Evolutionary conservation across 306 rosid genomes (phyloP).

Genomic region (Cicer cuneatum): DNA sequence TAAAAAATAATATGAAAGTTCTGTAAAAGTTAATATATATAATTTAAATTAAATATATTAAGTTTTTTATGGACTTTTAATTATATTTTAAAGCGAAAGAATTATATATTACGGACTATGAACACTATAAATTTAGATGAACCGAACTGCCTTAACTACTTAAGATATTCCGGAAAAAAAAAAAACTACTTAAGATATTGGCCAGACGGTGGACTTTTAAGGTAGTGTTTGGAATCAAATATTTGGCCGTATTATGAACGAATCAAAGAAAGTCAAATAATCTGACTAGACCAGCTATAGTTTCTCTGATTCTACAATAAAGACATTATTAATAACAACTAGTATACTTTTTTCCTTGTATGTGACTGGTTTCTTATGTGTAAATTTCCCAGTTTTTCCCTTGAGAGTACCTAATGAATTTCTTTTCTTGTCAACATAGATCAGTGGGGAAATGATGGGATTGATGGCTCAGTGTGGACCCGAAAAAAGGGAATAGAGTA

Average conservation of each 20-base stretch:
- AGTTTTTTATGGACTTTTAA: too few species aligned
- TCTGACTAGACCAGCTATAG: slow-evolving; percentile 51
- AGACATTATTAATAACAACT: slow-evolving; percentile 30
- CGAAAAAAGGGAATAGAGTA: not conserved
- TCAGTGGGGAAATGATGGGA: slow-evolving; percentile 43
- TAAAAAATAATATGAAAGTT: too few species aligned
- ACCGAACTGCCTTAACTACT: slow-evolving; percentile 48
- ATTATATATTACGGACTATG: too few species aligned
- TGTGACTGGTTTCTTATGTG: slow-evolving; percentile 56
- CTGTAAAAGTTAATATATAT: too few species aligned
- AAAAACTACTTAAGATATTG: slow-evolving; percentile 46
- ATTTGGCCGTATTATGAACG: slow-evolving; percentile 47
- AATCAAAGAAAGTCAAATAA: slow-evolving; percentile 49
- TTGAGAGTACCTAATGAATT: not conserved
- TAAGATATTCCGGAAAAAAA: too few species aligned
- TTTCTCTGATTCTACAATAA: slow-evolving; percentile 38
- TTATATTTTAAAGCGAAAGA: too few species aligned
- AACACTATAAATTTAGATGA: slow-evolving; percentile 37
- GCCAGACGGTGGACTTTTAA: slow-evolving; percentile 50
- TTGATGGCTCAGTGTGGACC: slow-evolving; percentile 31
- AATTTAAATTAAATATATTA: too few species aligned
- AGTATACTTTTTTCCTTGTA: slow-evolving; percentile 36
- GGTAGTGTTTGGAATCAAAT: slow-evolving; percentile 47
- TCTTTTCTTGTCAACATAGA: slow-evolving; percentile 29
- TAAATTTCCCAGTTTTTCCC: slow-evolving; percentile 39